These are phyloP conservation scores for Blyttiomyces sp. DNA, from an alignment of 371 early-diverging fungal species.

Conservation along the genomic window DNA sequence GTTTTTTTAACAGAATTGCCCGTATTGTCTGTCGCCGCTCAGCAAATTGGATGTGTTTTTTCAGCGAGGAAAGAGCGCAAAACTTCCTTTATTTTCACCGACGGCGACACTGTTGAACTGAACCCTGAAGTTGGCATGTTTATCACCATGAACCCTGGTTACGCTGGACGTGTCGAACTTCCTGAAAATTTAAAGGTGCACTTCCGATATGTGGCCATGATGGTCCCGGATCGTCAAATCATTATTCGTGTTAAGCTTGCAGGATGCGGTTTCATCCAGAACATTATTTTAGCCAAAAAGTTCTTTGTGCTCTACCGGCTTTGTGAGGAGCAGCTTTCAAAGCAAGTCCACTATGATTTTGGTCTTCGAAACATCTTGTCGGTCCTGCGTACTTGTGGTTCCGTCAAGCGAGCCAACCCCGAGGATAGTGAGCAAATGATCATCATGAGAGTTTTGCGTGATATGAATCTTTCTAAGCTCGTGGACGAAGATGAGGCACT, in stretches of 20 bases:
- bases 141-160: conserved; percentile 70
- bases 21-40: conserved; percentile 65
- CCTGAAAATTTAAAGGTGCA: conserved; percentile 64
- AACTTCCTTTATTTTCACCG: conserved; percentile 54
- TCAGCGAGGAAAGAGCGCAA: conserved; percentile 58
- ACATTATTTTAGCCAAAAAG: conserved; percentile 57
- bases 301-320: conserved; percentile 60
- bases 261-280: conserved; percentile 61
- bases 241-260: conserved; percentile 64
- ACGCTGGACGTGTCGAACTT: conserved; percentile 53
- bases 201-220: conserved; percentile 67
- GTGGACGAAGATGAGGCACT: conserved; percentile 63
- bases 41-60: conserved; percentile 61
- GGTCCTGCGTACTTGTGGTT: conserved; percentile 58
- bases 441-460: conserved; percentile 62
- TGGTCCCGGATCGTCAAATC: conserved; percentile 66
- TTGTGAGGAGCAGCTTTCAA: conserved; percentile 60
- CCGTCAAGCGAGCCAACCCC: conserved; percentile 60
- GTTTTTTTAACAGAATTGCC: conserved; percentile 37
- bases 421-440: conserved; percentile 57
- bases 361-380: conserved; percentile 63
- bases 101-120: conserved; percentile 60
- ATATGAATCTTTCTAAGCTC: conserved; percentile 63
- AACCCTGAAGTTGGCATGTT: conserved; percentile 67
- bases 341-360: conserved; percentile 69